Percentiles rank a stretch among this genome's conserved stretches.
These are phyloP conservation scores for Sphagnurus paluster DNA, from an alignment of 1,284 basidiomycete species.

Conservation along the genomic window DNA sequence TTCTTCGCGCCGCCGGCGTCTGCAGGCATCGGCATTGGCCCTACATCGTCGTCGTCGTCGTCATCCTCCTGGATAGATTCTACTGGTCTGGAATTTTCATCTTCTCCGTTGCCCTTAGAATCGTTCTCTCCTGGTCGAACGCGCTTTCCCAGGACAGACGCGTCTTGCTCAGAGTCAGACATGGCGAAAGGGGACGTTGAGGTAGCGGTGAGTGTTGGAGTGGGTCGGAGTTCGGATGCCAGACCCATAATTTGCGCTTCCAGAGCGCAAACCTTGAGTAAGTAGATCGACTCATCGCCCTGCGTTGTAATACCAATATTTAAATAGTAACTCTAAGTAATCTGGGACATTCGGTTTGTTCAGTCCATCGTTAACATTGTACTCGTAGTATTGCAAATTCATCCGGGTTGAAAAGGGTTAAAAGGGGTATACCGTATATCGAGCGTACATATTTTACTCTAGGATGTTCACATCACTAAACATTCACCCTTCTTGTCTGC, in stretches of 20 bases:
- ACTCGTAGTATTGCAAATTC: too few relatives aligned
- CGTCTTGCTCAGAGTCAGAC: constrained; percentile 38
- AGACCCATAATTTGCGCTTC: not conserved
- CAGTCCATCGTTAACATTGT: too few relatives aligned
- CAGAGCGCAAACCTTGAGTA: not conserved
- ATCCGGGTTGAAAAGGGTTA: too few relatives aligned
- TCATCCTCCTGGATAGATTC: too few relatives aligned
- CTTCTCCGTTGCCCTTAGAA: constrained; percentile 15
- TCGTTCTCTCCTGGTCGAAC: constrained; percentile 40
- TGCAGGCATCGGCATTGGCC: constrained; percentile 73
- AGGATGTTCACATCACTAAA: constrained; percentile 51
- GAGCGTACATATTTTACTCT: constrained; percentile 2
- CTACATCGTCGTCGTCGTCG: constrained; percentile 71
- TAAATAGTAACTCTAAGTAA: too few relatives aligned
- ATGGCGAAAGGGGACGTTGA: constrained; percentile 22
- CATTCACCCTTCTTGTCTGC: constrained; percentile 53
- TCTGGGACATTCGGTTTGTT: too few relatives aligned
- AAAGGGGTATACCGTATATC: not conserved
- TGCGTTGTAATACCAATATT: too few relatives aligned
- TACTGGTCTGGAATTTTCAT: constrained; percentile 23
- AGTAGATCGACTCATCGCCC: too few relatives aligned
- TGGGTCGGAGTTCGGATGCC: constrained; percentile 18
- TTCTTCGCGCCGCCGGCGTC: constrained; percentile 52
- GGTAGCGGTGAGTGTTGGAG: not conserved
- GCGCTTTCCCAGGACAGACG: constrained; percentile 65